phyloP scores from a whole-genome alignment of 2,329 filamentous ascomycete genomes.

The Aaosphaeria pasadenensis region DNA sequence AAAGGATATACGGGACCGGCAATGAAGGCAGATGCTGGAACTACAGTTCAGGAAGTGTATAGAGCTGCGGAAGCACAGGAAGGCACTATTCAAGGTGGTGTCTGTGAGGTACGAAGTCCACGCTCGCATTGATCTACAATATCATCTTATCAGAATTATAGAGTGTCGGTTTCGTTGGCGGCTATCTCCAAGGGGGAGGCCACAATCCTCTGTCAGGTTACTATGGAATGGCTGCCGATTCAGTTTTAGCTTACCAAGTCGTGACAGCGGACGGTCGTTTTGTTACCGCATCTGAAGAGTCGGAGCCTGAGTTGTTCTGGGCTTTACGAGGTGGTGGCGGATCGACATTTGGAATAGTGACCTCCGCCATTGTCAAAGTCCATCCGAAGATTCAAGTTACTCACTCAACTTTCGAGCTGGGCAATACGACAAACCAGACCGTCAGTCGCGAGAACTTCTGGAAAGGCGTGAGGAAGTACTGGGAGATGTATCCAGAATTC shows the following conservation, averaged over 20 bases:
- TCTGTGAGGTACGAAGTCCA: conserved; percentile 12
- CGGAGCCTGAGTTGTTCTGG: conserved; percentile 20
- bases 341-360: conserved; percentile 14
- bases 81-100: conserved; percentile 16
- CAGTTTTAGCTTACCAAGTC: conserved; percentile 16
- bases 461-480: conserved; percentile 9
- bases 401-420: conserved; percentile 20
- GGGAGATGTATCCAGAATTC: conserved; percentile 9
- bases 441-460: conserved; percentile 22
- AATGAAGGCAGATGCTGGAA: conserved; percentile 24
- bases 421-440: conserved; percentile 11
- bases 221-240: conserved; percentile 32
- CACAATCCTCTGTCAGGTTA: conserved; percentile 50
- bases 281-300: conserved; percentile 10
- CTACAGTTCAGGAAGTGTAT: conserved; percentile 19
- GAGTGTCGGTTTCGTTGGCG: conserved; percentile 47
- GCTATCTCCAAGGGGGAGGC: conserved; percentile 46
- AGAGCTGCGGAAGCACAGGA: conserved; percentile 13
- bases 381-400: conserved; percentile 20
- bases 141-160: conserved; percentile 1
- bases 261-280: conserved; percentile 15
- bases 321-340: conserved; percentile 20
- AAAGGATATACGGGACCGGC: conserved; percentile 21
- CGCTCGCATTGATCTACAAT: conserved; percentile 19
- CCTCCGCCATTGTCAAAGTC: conserved; percentile 13